Evolutionary conservation across 352 stramenopile genomes (phyloP).

Genomic region (Hyaloperonospora arabidopsidis): DNA sequence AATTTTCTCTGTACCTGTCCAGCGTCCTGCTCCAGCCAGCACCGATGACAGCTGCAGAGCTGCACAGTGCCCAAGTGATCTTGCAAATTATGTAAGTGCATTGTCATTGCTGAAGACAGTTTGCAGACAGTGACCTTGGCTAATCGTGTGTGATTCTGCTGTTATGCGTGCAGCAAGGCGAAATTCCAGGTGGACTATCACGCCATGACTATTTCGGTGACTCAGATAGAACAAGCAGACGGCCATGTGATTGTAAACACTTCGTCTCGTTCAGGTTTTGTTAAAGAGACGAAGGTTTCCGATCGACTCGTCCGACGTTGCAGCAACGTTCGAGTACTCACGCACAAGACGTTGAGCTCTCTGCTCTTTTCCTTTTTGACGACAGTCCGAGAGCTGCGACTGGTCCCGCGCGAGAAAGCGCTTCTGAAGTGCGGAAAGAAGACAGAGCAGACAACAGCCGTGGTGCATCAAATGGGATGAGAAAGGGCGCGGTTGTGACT

Average conservation of each 20-base stretch:
- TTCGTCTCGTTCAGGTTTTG: constrained; percentile 17
- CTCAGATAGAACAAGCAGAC: constrained; percentile 28
- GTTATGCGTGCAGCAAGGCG: constrained; percentile 26
- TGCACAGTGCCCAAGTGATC: constrained; percentile 64
- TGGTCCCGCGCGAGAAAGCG: constrained; percentile 67
- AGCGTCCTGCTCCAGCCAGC: constrained; percentile 41
- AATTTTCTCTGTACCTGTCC: constrained; percentile 76
- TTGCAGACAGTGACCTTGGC: neutral
- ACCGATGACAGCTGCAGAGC: constrained; percentile 50
- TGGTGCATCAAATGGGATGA: constrained; percentile 25
- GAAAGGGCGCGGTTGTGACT: constrained; percentile 7
- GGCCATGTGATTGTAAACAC: constrained; percentile 35
- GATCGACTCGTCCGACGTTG: constrained; percentile 8
- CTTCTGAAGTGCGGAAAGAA: constrained; percentile 35
- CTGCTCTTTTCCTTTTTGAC: constrained; percentile 67
- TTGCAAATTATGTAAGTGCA: constrained; percentile 77
- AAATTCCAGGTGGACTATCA: constrained; percentile 36
- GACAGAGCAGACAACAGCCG: constrained; percentile 9
- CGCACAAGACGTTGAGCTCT: constrained; percentile 33
- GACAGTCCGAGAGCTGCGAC: constrained; percentile 71
- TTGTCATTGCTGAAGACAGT: neutral
- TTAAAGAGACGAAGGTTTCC: constrained; percentile 9
- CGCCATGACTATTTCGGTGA: constrained; percentile 30
- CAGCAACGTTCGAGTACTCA: constrained; percentile 29
- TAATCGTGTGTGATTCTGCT: constrained; percentile 2